phyloP scores from a whole-genome alignment of 2,329 filamentous ascomycete species.

The Fusarium nisikadoi region DNA sequence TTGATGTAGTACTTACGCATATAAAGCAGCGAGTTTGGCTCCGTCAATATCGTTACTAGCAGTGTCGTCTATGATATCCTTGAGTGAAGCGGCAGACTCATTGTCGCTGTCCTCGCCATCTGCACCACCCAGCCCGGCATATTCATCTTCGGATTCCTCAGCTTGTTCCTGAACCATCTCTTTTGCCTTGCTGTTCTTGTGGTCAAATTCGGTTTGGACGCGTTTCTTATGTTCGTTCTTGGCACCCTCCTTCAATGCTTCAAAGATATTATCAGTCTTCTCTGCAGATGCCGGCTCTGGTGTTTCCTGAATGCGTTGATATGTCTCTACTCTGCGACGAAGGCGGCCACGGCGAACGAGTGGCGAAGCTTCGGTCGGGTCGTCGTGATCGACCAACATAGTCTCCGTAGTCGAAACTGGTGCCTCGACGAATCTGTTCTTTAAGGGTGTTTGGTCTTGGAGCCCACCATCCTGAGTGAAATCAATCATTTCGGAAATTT shows the following conservation, averaged over 20 bases:
- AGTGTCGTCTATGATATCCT: constrained; percentile 91
- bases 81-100: constrained; percentile 74
- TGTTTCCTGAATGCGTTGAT: constrained; percentile 33
- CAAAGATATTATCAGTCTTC: constrained; percentile 66
- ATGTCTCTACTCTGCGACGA: constrained; percentile 54
- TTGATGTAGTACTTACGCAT: constrained; percentile 75
- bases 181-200: constrained; percentile 87
- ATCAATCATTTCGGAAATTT: constrained; percentile 76
- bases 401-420: constrained; percentile 79
- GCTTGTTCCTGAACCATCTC: constrained; percentile 93
- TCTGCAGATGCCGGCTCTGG: constrained; percentile 30
- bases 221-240: constrained; percentile 65
- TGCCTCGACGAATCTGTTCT: constrained; percentile 71
- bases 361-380: constrained; percentile 70
- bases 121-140: constrained; percentile 89
- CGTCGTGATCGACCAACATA: constrained; percentile 58
- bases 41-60: constrained; percentile 81
- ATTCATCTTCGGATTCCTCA: constrained; percentile 98
- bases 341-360: constrained; percentile 69
- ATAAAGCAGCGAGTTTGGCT: constrained; percentile 83
- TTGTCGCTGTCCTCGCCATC: constrained; percentile 89
- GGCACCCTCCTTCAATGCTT: constrained; percentile 74
- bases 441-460: constrained; percentile 76
- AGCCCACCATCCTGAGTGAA: constrained; percentile 86
- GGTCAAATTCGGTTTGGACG: constrained; percentile 72